These are phyloP conservation scores for Alternaria triticimaculans DNA, from an alignment of 2,329 filamentous ascomycete species.

Conservation along the genomic window DNA sequence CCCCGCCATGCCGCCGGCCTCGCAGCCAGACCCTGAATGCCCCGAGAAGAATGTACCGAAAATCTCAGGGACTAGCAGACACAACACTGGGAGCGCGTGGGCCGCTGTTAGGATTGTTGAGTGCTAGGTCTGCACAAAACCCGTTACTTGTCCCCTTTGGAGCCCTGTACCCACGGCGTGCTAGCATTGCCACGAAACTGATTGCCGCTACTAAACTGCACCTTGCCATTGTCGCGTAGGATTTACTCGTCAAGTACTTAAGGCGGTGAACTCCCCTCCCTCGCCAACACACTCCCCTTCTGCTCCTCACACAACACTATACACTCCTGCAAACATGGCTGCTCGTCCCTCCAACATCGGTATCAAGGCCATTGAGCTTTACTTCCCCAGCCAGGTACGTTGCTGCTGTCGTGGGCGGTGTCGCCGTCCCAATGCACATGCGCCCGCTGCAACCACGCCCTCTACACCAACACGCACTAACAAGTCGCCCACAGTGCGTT, in stretches of 20 bases:
- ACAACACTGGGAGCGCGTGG: slow-evolving; percentile 19
- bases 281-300: slow-evolving; percentile 23
- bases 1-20: background rate
- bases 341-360: slow-evolving; percentile 58
- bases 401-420: background rate
- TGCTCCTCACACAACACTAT: slow-evolving; percentile 18
- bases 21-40: slow-evolving; percentile 11
- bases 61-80: background rate
- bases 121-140: slow-evolving; percentile 31
- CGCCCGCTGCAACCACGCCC: slow-evolving; percentile 2
- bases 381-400: slow-evolving; percentile 61
- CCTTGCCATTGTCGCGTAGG: slow-evolving; percentile 42
- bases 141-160: slow-evolving; percentile 30
- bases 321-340: slow-evolving; percentile 48
- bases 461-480: slow-evolving; percentile 17
- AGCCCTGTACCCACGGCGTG: slow-evolving; percentile 18
- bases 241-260: slow-evolving; percentile 34
- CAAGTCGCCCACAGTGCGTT: slow-evolving; percentile 53
- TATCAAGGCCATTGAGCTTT: slow-evolving; percentile 63
- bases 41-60: slow-evolving; percentile 10
- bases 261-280: slow-evolving; percentile 41
- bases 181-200: slow-evolving; percentile 39
- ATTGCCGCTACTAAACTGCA: slow-evolving; percentile 47
- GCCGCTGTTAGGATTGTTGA: slow-evolving; percentile 37
- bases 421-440: background rate